Base-by-base conservation (phyloP, 768 basidiomycete genomes). In the Mycena alexandri region DNA sequence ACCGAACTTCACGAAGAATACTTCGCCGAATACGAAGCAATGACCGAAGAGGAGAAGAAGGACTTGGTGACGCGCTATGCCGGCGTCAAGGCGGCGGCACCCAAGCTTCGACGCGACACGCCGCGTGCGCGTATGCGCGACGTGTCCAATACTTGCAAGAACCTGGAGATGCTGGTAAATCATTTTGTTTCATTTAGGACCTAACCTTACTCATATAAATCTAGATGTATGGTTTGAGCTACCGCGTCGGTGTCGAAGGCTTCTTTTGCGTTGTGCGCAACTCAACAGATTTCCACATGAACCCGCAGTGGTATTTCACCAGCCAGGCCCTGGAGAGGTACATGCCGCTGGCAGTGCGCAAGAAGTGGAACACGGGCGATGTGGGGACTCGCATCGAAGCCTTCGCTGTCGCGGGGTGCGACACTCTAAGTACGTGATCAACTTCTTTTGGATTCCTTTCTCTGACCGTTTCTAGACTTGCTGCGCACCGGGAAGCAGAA, bases 301-400 rank as follows among this genome's bases (percentile, higher is more conserved):
- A 10, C 7, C 59, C 59, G 0, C 59, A 60, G 11, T 60, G 59
- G 59, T 60, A 60, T 14, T 60, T 60, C 36, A 50, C 59, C 9
- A 21, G n/a, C n/a, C 3, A 24, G 21, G 59, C n/a, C 21, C 59
- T 50, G 5, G 46, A 60, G 21, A 46, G 47, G 0, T 60, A 60
- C 47, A 60, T 60, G 59, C 59, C n/a, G n/a, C 59, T 60, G 3
- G 59, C 59, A 1, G 59, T 60, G 16, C 59, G 47, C 0, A 2
- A 17, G 4, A 36, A 41, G 38, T 60, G 59, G 59, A 46, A 60
- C 22, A 48, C 36, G 2, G 13, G n/a, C 11, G 47, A 60, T 9
- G 48, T 50, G 2, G 59, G 59, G 2, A 60, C 59, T 17, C 34
- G 47, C 33, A 3, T 60, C 21, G 59, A 60, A 14, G 59, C 57